Evolutionary conservation across 2,329 filamentous ascomycete genomes (phyloP), one percentile per base, ranked within the genome.

Genomic region (Fusarium chuoi): DNA sequence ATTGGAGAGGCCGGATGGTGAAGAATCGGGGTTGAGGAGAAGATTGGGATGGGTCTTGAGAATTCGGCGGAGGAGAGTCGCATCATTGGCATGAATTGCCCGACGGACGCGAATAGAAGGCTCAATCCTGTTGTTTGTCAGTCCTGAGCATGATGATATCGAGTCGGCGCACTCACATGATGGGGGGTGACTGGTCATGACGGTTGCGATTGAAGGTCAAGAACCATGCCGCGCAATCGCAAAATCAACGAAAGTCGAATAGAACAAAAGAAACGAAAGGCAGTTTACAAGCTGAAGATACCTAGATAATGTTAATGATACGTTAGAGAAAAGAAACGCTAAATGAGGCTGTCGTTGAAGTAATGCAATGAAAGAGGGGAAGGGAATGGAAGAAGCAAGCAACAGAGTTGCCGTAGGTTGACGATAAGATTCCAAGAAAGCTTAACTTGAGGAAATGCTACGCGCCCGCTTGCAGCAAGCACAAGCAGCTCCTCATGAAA

Each of bases 21-120:
- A 89, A 76, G 89, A 89, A 82, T 97, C 94, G 6, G 94, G 94
- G 79, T 97, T 97, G 78, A 92, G 91, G 35, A 97, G 86, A 71
- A 92, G 89, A 24, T 84, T 80, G 0, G 92, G 93, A 79, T 96
- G 91, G 67, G 91, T 91, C 73, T 87, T 89, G 74, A 97, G 87
- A 80, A 97, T 95, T 80, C 94, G 93, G 75, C 88, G 85, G 76
- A 95, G 92, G 73, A 97, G 92, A 63, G 90, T 85, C 59, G 85
- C 83, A 82, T 96, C 92, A 81, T 93, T 91, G 78, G 90, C 88
- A 80, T 92, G 88, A 81, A 98, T 96, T 69, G 95, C 94, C 77
- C 94, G 92, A 75, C 94, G 92, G 49, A 97, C 87, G 77, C 94
- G 93, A 81, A 91, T 89, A 64, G 91, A 89, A 65, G 93, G 89